Percentiles rank a stretch among this genome's conserved stretches.
These are phyloP conservation scores for Aureobasidium mangrovei DNA, from an alignment of 2,329 filamentous ascomycete species.

Conservation along the genomic window DNA sequence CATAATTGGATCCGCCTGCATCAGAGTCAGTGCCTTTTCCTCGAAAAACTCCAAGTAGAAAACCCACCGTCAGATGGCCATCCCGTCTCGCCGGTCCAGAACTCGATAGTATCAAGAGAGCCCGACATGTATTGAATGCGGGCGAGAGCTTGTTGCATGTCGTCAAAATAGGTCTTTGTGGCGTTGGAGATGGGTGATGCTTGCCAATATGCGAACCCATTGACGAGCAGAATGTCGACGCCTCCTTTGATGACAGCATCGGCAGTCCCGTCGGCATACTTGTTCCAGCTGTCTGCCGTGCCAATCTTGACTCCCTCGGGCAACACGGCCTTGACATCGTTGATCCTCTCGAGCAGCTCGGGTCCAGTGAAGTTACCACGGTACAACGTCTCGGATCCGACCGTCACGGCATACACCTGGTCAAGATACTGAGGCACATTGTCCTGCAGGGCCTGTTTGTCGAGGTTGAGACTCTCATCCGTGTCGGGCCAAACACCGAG, in stretches of 20 bases:
- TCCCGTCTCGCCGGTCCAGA: slow-evolving; percentile 62
- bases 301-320: slow-evolving; percentile 49
- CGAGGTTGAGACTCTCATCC: slow-evolving; percentile 51
- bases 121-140: slow-evolving; percentile 54
- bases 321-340: slow-evolving; percentile 49
- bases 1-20: slow-evolving; percentile 50
- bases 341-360: slow-evolving; percentile 53
- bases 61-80: slow-evolving; percentile 48
- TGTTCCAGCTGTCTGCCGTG: slow-evolving; percentile 67
- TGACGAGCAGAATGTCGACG: slow-evolving; percentile 56
- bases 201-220: slow-evolving; percentile 69
- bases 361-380: slow-evolving; percentile 56
- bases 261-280: slow-evolving; percentile 58
- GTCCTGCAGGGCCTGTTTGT: slow-evolving; percentile 49
- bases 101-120: slow-evolving; percentile 46
- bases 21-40: not conserved
- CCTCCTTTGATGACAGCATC: slow-evolving; percentile 52
- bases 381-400: slow-evolving; percentile 64
- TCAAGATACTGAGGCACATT: slow-evolving; percentile 44
- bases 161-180: slow-evolving; percentile 56
- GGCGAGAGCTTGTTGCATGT: slow-evolving; percentile 54
- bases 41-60: not conserved
- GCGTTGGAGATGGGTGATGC: slow-evolving; percentile 50
- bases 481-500: slow-evolving; percentile 62
- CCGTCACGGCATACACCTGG: slow-evolving; percentile 58